phyloP scores from a whole-genome alignment of 2,329 filamentous ascomycete genomes.

The Calonectria hawksworthii region DNA sequence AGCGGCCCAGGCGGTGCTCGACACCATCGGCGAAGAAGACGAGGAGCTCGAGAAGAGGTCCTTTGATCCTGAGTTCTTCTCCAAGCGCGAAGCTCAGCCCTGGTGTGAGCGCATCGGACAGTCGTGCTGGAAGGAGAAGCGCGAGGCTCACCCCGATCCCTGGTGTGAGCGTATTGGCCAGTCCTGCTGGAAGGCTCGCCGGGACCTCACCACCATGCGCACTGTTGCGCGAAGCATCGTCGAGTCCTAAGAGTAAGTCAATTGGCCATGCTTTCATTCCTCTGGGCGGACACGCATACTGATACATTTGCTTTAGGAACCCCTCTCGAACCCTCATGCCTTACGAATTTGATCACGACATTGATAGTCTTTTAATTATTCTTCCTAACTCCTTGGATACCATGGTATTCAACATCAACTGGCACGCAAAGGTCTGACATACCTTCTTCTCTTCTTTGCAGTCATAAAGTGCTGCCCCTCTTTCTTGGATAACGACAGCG shows the following conservation, averaged over 20 bases:
- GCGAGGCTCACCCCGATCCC: conserved; percentile 39
- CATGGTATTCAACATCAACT: background rate
- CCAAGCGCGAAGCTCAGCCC: conserved; percentile 47
- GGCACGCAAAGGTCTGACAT: conserved; percentile 18
- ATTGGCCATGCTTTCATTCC: background rate
- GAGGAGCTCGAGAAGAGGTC: conserved; percentile 45
- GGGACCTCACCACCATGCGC: conserved; percentile 47
- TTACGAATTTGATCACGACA: background rate
- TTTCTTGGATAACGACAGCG: conserved; percentile 41
- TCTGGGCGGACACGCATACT: background rate
- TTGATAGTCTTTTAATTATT: background rate
- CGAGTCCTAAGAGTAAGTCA: conserved; percentile 40
- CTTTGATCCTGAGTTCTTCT: conserved; percentile 50
- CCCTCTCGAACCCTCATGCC: background rate
- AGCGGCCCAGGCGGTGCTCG: conserved; percentile 44
- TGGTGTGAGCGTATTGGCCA: conserved; percentile 49
- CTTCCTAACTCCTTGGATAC: background rate
- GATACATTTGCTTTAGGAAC: background rate
- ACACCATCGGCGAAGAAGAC: conserved; percentile 42
- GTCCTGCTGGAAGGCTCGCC: conserved; percentile 57
- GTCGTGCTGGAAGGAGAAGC: conserved; percentile 53
- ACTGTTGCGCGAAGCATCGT: conserved; percentile 46
- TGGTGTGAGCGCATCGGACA: conserved; percentile 49
- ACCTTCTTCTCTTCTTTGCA: conserved; percentile 29
- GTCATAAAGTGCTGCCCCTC: conserved; percentile 23